Conservation (phyloP, 2,329 filamentous ascomycete genomes). For the Alternaria arbusti region DNA sequence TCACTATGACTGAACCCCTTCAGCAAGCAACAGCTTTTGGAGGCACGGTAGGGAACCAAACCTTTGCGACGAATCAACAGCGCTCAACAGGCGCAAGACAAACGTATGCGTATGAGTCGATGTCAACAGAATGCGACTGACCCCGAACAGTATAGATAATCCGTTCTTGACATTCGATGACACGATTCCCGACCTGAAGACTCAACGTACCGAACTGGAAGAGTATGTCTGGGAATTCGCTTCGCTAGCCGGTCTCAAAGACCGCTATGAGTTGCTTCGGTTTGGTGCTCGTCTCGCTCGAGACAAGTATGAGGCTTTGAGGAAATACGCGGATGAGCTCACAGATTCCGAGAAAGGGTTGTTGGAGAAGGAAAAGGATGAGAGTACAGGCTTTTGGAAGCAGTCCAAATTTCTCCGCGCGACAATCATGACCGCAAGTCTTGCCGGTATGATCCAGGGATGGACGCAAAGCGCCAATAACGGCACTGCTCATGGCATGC, state of each 20-base stretch:
- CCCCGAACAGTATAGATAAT: conserved; percentile 21
- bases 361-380: conserved; percentile 16
- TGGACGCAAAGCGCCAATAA: conserved; percentile 31
- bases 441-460: conserved; percentile 28
- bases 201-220: conserved; percentile 23
- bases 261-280: conserved; percentile 22
- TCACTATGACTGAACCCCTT: neutral
- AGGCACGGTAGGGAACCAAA: conserved; percentile 1
- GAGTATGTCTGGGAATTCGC: conserved; percentile 28
- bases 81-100: conserved; percentile 15
- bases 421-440: conserved; percentile 28
- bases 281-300: conserved; percentile 31
- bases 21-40: neutral
- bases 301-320: conserved; percentile 25
- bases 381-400: conserved; percentile 26
- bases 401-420: conserved; percentile 32
- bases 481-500: conserved; percentile 26
- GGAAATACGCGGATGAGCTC: conserved; percentile 22
- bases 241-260: conserved; percentile 13
- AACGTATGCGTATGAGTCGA: conserved; percentile 8
- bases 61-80: neutral
- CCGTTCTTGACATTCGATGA: conserved; percentile 30
- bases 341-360: conserved; percentile 20
- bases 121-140: neutral
- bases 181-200: conserved; percentile 6